Evolutionary conservation across 1,284 basidiomycete genomes (phyloP).

Genomic region (Laetiporus sulphureus): DNA sequence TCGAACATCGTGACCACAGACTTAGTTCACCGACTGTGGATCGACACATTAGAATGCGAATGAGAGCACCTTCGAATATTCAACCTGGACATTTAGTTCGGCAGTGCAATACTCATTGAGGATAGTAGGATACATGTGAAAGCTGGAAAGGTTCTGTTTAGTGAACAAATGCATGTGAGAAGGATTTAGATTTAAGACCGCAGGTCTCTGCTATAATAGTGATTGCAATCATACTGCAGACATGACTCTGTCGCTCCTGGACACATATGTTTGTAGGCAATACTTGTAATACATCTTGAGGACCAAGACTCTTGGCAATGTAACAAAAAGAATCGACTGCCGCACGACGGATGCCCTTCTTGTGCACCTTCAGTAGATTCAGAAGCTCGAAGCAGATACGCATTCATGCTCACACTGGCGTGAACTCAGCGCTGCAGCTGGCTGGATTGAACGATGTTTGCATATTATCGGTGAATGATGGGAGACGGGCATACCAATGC

Average conservation of each 20-base stretch:
- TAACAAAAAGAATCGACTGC: slow-evolving; percentile 99
- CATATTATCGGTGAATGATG: slow-evolving; percentile 2
- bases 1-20: slow-evolving; percentile 98
- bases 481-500: slow-evolving; percentile 62
- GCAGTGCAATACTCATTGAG: slow-evolving; percentile 98
- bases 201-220: slow-evolving; percentile 97
- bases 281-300: slow-evolving; percentile 96
- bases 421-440: slow-evolving; percentile 98
- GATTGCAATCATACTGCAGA: slow-evolving; percentile 98
- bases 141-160: slow-evolving; percentile 41
- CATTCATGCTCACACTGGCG: slow-evolving; percentile 99
- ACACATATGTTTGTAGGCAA: slow-evolving; percentile 95
- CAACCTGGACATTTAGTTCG: slow-evolving; percentile 98
- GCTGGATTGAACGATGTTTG: slow-evolving; percentile 39
- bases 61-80: slow-evolving; percentile 95
- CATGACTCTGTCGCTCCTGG: slow-evolving; percentile 98
- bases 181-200: slow-evolving; percentile 60
- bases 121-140: slow-evolving; percentile 99
- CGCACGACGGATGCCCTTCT: slow-evolving; percentile 97
- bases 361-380: slow-evolving; percentile 97
- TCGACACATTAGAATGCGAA: slow-evolving; percentile 99
- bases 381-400: slow-evolving; percentile 98
- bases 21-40: slow-evolving; percentile 99
- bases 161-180: neutral
- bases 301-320: slow-evolving; percentile 98